Evolutionary conservation across 1,284 basidiomycete genomes (phyloP).

Genomic region (Fistulina hepatica): DNA sequence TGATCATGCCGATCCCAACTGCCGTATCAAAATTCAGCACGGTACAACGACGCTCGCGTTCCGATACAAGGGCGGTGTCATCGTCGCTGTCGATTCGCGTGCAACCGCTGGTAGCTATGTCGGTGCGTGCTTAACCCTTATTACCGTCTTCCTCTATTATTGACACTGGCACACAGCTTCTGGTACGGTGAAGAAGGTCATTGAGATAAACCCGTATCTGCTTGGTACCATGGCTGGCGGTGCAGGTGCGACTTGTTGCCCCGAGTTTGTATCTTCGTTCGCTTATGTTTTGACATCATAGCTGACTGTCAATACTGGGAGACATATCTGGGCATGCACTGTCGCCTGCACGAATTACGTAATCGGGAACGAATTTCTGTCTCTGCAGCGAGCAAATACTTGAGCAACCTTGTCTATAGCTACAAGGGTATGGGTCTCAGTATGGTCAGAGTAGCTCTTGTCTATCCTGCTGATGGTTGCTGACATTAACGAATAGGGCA

Average conservation of each 20-base stretch:
- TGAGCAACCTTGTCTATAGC: constrained; percentile 93
- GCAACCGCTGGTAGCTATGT: constrained; percentile 97
- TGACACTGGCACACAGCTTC: constrained; percentile 45
- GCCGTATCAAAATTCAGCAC: constrained; percentile 97
- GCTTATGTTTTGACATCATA: constrained; percentile 18
- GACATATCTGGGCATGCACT: constrained; percentile 97
- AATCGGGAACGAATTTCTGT: constrained; percentile 98
- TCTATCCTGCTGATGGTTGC: background rate
- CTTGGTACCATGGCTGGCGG: constrained; percentile 99
- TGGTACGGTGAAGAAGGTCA: constrained; percentile 97
- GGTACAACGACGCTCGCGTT: constrained; percentile 99
- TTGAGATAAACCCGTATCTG: constrained; percentile 98
- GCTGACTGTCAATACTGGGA: constrained; percentile 97
- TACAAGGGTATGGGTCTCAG: constrained; percentile 99
- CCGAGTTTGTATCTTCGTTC: constrained; percentile 4
- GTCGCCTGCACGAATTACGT: constrained; percentile 91
- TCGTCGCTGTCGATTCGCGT: constrained; percentile 95
- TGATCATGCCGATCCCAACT: constrained; percentile 84
- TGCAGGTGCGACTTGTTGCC: constrained; percentile 52
- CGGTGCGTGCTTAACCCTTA: constrained; percentile 40
- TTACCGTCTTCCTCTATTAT: constrained; percentile 1
- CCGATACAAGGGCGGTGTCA: constrained; percentile 93
- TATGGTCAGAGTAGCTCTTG: constrained; percentile 54
- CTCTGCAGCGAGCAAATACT: constrained; percentile 94
- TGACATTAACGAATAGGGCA: constrained; percentile 59